Percentiles rank a stretch among this genome's conserved stretches.
Evolutionary conservation across 345 rosid genomes (phyloP).

Genomic region (Moricandia moricandioides): DNA sequence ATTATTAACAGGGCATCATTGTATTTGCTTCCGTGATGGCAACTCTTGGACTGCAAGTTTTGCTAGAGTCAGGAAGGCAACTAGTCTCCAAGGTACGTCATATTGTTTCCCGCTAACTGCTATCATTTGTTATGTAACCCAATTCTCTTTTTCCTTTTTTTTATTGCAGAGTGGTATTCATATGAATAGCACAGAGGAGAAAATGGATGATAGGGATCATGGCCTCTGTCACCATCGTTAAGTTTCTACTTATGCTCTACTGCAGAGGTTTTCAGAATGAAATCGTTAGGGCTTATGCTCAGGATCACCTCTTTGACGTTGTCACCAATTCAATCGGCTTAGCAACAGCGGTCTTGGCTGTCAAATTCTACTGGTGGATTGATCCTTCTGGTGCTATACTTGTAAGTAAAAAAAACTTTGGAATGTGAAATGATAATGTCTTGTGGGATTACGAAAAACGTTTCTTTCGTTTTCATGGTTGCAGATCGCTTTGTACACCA

Average conservation of each 20-base stretch:
- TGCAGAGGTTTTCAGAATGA: slow-evolving; percentile 56
- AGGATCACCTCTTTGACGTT: slow-evolving; percentile 60
- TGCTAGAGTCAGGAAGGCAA: slow-evolving; percentile 53
- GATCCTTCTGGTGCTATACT: slow-evolving; percentile 61
- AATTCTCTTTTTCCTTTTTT: not conserved
- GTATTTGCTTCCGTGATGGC: slow-evolving; percentile 71
- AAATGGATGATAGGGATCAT: slow-evolving; percentile 64
- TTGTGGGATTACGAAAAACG: not conserved
- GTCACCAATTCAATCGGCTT: slow-evolving; percentile 58
- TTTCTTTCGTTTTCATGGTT: not conserved
- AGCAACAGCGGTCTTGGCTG: slow-evolving; percentile 49
- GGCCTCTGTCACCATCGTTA: slow-evolving; percentile 45
- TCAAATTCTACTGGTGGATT: slow-evolving; percentile 53
- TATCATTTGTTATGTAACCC: not conserved
- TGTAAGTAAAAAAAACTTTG: slow-evolving; percentile 31
- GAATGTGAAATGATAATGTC: slow-evolving; percentile 1
- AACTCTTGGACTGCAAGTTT: slow-evolving; percentile 58
- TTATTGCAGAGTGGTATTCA: slow-evolving; percentile 39
- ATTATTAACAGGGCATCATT: slow-evolving; percentile 48
- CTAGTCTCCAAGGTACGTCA: slow-evolving; percentile 43
- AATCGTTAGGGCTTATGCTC: slow-evolving; percentile 52
- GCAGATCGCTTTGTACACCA: slow-evolving; percentile 78
- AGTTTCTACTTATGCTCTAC: slow-evolving; percentile 52
- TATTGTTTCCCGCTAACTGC: not conserved
- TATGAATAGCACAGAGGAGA: slow-evolving; percentile 42